A percentile compares a stretch with the other conserved stretches of the same genome.
Conservation (phyloP, 2,329 filamentous ascomycete genomes). For the Scolecobasidium constrictum region DNA sequence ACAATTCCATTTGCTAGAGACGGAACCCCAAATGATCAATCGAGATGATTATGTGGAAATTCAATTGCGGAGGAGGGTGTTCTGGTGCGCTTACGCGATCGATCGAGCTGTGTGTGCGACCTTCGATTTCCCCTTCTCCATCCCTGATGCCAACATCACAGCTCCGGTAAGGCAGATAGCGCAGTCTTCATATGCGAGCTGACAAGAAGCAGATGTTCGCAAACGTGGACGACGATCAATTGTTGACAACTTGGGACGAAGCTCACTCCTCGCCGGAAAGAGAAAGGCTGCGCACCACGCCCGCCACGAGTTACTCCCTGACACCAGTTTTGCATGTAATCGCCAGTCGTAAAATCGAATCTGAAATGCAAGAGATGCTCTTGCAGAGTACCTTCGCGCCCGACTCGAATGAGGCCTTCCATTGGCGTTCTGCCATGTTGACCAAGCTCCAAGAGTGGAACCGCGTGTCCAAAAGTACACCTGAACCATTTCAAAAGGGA, state of each 20-base stretch:
- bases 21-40: not conserved
- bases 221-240: not conserved
- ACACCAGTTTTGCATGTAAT: not conserved
- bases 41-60: not conserved
- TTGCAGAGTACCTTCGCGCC: not conserved
- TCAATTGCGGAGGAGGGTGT: not conserved
- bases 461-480: not conserved
- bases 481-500: constrained; percentile 1
- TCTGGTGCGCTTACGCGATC: not conserved
- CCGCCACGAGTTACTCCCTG: too few relatives aligned
- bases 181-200: too few relatives aligned
- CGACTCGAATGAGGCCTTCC: not conserved
- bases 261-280: too few relatives aligned
- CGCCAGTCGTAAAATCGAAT: not conserved
- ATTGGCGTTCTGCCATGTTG: not conserved
- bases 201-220: not conserved
- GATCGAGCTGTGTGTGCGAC: not conserved
- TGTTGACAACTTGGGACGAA: not conserved
- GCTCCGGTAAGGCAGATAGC: not conserved
- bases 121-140: not conserved
- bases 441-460: not conserved
- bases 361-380: not conserved
- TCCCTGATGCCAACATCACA: not conserved
- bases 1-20: not conserved
- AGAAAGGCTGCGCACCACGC: too few relatives aligned